phyloP scores from a whole-genome alignment of 257 asterid genomes.

The Hygrophila difformis region DNA sequence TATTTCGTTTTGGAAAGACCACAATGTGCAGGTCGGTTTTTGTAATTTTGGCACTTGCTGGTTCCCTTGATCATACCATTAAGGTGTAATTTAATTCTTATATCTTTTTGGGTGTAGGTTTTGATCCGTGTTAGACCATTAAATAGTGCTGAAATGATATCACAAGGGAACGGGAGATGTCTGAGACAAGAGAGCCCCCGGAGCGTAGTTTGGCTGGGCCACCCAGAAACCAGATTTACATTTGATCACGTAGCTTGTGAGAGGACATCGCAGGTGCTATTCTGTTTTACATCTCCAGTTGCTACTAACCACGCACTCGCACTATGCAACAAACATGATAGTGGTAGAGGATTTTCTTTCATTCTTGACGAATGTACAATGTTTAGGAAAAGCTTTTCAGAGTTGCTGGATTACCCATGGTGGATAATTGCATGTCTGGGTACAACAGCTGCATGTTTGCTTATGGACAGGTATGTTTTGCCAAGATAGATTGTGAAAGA shows the following conservation, averaged over 20 bases:
- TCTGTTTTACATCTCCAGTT: constrained; percentile 6
- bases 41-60: background rate
- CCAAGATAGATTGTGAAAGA: constrained; percentile 2
- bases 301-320: background rate
- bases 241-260: constrained; percentile 82
- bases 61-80: background rate
- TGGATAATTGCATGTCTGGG: constrained; percentile 89
- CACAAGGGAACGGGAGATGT: constrained; percentile 68
- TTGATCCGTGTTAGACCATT: constrained; percentile 74
- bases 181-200: constrained; percentile 68
- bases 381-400: constrained; percentile 60
- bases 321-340: background rate
- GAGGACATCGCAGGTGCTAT: constrained; percentile 67
- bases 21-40: constrained; percentile 68
- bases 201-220: constrained; percentile 58
- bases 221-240: constrained; percentile 76
- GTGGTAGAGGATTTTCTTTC: background rate
- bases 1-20: constrained; percentile 72
- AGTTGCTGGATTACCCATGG: constrained; percentile 87
- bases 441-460: constrained; percentile 95
- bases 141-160: constrained; percentile 43
- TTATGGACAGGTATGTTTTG: constrained; percentile 59
- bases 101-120: constrained; percentile 30
- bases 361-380: background rate
- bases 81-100: background rate